These are phyloP conservation scores for Euphorbia celastroides DNA, from an alignment of 441 rosid genomes.

Conservation along the genomic window DNA sequence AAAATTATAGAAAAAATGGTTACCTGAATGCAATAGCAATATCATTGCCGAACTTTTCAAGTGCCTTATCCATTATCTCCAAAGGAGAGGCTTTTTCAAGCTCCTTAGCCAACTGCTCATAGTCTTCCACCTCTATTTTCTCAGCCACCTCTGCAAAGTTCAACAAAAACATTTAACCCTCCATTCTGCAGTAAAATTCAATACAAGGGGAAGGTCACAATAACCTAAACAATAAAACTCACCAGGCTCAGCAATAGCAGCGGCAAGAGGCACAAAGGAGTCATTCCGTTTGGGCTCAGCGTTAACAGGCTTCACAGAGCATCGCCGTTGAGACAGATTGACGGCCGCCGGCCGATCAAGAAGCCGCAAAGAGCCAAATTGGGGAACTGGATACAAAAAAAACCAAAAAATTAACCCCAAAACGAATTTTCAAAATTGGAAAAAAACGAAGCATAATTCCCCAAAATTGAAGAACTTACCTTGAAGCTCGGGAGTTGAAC, in stretches of 20 bases:
- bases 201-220: background rate
- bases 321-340: slow-evolving; percentile 35
- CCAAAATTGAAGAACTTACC: slow-evolving; percentile 25
- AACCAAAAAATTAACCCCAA: background rate
- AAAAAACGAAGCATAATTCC: background rate
- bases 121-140: slow-evolving; percentile 48
- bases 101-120: slow-evolving; percentile 46
- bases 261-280: slow-evolving; percentile 50
- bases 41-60: slow-evolving; percentile 69
- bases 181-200: background rate
- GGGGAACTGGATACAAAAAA: slow-evolving; percentile 37
- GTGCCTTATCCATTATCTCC: slow-evolving; percentile 80
- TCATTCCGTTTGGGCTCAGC: slow-evolving; percentile 54
- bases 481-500: slow-evolving; percentile 34
- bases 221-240: background rate
- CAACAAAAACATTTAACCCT: background rate
- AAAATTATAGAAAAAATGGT: background rate
- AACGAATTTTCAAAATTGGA: background rate
- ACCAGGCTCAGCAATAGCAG: slow-evolving; percentile 56
- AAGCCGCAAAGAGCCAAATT: slow-evolving; percentile 46
- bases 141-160: slow-evolving; percentile 43
- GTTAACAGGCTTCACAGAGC: slow-evolving; percentile 44
- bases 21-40: slow-evolving; percentile 96
- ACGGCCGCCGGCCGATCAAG: slow-evolving; percentile 38
- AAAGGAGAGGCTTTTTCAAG: slow-evolving; percentile 69